Percentiles rank a stretch among this genome's conserved stretches.
These are phyloP conservation scores for Rubus idaeus DNA, from an alignment of 306 rosid genomes.

Conservation along the genomic window DNA sequence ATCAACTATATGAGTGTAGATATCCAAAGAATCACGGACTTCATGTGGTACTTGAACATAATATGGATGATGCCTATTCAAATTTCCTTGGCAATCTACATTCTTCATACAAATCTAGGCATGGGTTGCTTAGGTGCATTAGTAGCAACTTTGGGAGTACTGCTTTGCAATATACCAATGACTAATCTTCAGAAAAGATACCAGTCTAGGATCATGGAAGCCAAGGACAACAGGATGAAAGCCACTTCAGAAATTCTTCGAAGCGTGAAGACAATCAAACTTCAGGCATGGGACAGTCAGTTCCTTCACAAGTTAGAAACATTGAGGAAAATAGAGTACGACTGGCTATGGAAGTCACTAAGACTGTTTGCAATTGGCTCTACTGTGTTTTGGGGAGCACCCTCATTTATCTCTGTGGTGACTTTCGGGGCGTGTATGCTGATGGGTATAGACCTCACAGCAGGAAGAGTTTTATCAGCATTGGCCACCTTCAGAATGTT, in stretches of 20 bases:
- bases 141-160: constrained; percentile 70
- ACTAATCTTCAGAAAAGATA: constrained; percentile 72
- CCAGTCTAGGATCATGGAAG: constrained; percentile 86
- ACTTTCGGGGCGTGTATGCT: constrained; percentile 74
- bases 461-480: constrained; percentile 85
- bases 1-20: constrained; percentile 96
- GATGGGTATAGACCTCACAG: constrained; percentile 86
- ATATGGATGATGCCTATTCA: constrained; percentile 95
- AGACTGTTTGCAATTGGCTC: constrained; percentile 51
- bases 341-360: constrained; percentile 71
- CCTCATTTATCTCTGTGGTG: constrained; percentile 76
- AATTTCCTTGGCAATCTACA: constrained; percentile 68
- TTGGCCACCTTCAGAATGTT: constrained; percentile 88
- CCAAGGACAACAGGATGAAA: constrained; percentile 88
- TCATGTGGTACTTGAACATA: constrained; percentile 69
- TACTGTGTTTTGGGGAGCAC: constrained; percentile 87
- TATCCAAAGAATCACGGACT: constrained; percentile 88
- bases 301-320: constrained; percentile 60
- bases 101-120: constrained; percentile 71
- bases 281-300: constrained; percentile 90
- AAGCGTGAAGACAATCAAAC: constrained; percentile 83
- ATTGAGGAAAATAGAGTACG: constrained; percentile 57
- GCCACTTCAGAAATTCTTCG: constrained; percentile 80
- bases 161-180: constrained; percentile 77
- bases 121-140: constrained; percentile 76